Evolutionary conservation across 192 early-diverging fungal genomes (phyloP).

Genomic region (Coemansia sp.): DNA sequence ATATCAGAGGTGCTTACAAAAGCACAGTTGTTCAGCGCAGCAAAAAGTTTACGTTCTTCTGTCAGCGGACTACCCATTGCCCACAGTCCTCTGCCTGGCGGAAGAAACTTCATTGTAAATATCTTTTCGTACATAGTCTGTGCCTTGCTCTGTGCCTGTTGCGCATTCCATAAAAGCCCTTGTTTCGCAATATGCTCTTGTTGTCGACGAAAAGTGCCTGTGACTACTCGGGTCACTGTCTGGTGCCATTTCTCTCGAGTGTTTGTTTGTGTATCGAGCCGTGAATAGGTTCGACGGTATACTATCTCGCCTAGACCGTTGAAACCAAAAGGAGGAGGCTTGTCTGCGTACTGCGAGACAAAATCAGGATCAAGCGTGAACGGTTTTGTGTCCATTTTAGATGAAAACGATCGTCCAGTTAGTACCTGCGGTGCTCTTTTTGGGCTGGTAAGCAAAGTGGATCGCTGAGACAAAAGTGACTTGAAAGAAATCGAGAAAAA

Average conservation of each 20-base stretch:
- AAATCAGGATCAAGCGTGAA: conserved; percentile 9
- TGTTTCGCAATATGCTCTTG: conserved; percentile 36
- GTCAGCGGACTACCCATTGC: conserved; percentile 56
- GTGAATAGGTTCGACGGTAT: conserved; percentile 53
- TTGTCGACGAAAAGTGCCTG: conserved; percentile 56
- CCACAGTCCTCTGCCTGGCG: conserved; percentile 56
- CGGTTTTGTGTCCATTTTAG: neutral
- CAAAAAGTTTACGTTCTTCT: conserved; percentile 46
- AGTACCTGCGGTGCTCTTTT: neutral
- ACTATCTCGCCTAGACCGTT: conserved; percentile 56
- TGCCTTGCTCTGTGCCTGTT: conserved; percentile 42
- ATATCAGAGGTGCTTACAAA: conserved; percentile 55
- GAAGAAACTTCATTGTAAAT: conserved; percentile 56
- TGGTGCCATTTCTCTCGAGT: conserved; percentile 49
- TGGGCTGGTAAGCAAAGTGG: neutral
- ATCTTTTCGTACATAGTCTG: conserved; percentile 56
- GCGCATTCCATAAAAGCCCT: conserved; percentile 36
- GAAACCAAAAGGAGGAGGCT: conserved; percentile 51
- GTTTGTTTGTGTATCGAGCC: conserved; percentile 30
- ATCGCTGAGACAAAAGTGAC: neutral
- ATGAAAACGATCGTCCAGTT: neutral
- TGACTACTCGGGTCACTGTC: conserved; percentile 54
- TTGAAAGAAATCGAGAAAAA: no score
- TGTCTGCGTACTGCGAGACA: neutral
- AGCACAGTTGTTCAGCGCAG: conserved; percentile 56